A percentile compares a stretch with the other conserved stretches of the same genome.
Evolutionary conservation across 164 flowering plant species (phyloP).

Genomic region (grape (Vitis vinifera)): DNA sequence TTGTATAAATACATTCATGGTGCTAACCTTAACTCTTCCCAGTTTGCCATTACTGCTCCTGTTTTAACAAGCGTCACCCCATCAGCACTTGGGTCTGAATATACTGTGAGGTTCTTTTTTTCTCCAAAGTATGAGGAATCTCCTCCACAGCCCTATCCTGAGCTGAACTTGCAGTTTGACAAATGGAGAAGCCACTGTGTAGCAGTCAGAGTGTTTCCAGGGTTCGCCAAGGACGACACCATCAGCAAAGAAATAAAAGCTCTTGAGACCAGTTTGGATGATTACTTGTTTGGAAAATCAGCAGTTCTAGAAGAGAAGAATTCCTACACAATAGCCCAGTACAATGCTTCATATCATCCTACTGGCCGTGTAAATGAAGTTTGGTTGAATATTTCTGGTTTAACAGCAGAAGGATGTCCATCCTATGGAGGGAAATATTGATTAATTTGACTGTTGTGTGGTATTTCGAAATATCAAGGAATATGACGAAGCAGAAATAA

Average conservation of each 20-base stretch:
- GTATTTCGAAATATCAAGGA: background rate
- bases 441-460: too few species aligned
- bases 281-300: slow-evolving; percentile 6
- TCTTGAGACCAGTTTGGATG: slow-evolving; percentile 20
- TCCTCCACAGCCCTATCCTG: slow-evolving; percentile 33
- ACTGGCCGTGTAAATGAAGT: slow-evolving; percentile 42
- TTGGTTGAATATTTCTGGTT: slow-evolving; percentile 32
- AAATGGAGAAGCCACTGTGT: slow-evolving; percentile 32
- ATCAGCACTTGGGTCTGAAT: slow-evolving; percentile 7
- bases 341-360: slow-evolving; percentile 27
- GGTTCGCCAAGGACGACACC: slow-evolving; percentile 35
- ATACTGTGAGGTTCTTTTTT: slow-evolving; percentile 21
- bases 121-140: slow-evolving; percentile 15
- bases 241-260: slow-evolving; percentile 25
- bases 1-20: slow-evolving; percentile 52
- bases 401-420: slow-evolving; percentile 21
- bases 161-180: slow-evolving; percentile 30
- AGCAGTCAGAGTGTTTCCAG: slow-evolving; percentile 40
- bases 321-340: slow-evolving; percentile 35
- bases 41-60: slow-evolving; percentile 34
- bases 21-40: slow-evolving; percentile 28
- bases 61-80: slow-evolving; percentile 33
- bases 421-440: background rate
- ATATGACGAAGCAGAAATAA: background rate
- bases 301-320: slow-evolving; percentile 4